A percentile compares a stretch with the other conserved stretches of the same genome.
Evolutionary conservation across 2,329 filamentous ascomycete genomes (phyloP).

Genomic region (Penicillium sp.): DNA sequence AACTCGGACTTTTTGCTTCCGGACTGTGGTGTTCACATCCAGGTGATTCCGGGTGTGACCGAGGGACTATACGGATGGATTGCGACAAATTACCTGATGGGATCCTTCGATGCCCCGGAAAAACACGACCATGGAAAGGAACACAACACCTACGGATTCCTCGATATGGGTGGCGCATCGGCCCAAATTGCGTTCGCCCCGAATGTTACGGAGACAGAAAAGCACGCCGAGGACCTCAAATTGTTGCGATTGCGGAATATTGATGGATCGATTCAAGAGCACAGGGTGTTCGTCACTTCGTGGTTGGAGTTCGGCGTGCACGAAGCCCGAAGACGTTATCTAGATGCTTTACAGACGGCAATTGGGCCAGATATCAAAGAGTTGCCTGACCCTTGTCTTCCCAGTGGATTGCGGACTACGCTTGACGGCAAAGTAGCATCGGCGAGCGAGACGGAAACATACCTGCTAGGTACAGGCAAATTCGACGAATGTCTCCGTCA

Average conservation of each 20-base stretch:
- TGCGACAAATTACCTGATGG: conserved; percentile 90
- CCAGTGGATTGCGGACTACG: conserved; percentile 70
- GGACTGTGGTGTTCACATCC: conserved; percentile 86
- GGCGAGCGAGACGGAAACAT: conserved; percentile 45
- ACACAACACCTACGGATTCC: conserved; percentile 93
- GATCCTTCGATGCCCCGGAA: conserved; percentile 77
- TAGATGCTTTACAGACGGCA: conserved; percentile 71
- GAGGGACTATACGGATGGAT: conserved; percentile 98
- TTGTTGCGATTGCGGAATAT: conserved; percentile 80
- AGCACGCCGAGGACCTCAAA: conserved; percentile 86
- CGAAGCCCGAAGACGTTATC: conserved; percentile 80
- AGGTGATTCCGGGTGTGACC: conserved; percentile 92
- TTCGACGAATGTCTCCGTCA: conserved; percentile 81
- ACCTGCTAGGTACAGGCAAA: conserved; percentile 77
- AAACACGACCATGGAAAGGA: conserved; percentile 77
- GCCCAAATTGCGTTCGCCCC: conserved; percentile 98
- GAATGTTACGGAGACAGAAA: conserved; percentile 83
- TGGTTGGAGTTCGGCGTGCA: conserved; percentile 99
- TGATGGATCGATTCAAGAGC: conserved; percentile 73
- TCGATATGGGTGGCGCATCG: conserved; percentile 97
- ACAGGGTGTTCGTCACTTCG: conserved; percentile 90
- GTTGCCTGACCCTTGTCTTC: conserved; percentile 87
- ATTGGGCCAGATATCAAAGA: conserved; percentile 63
- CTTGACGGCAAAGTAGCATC: conserved; percentile 63
- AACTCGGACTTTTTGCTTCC: conserved; percentile 80